phyloP scores from a whole-genome alignment of 192 early-diverging fungal species.

The Endogone sp. region DNA sequence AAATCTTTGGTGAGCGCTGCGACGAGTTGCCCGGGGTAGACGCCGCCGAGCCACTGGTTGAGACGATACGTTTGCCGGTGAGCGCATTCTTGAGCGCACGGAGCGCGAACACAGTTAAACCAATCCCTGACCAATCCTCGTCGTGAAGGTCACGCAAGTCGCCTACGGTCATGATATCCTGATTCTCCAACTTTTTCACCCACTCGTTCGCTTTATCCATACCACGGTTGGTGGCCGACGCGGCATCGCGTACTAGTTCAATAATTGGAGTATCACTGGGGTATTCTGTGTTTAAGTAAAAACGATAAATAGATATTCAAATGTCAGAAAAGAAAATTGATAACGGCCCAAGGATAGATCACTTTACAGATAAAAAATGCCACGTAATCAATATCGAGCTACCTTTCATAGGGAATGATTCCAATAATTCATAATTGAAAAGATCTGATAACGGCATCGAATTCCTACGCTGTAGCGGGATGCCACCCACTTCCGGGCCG shows the following conservation, averaged over 20 bases:
- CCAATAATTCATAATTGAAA: background rate
- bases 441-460: background rate
- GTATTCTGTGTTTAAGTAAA: too few species aligned
- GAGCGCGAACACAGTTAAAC: constrained; percentile 52
- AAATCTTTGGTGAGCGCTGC: background rate
- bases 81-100: constrained; percentile 51
- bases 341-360: too few species aligned
- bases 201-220: constrained; percentile 71
- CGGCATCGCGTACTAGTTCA: constrained; percentile 68
- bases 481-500: background rate
- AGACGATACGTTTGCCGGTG: constrained; percentile 25
- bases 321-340: too few species aligned
- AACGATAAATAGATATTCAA: too few species aligned
- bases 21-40: background rate
- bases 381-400: background rate
- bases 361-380: too few species aligned
- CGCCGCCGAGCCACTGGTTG: background rate
- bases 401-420: background rate
- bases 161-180: constrained; percentile 79
- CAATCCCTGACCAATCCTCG: constrained; percentile 67
- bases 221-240: constrained; percentile 58
- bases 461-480: background rate
- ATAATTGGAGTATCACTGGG: constrained; percentile 59
- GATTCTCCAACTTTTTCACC: constrained; percentile 58
- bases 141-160: constrained; percentile 70